Percentiles rank a stretch among this genome's conserved stretches.
Evolutionary conservation across 2,329 filamentous ascomycete genomes (phyloP).

Genomic region (Nigrospora oryzae): DNA sequence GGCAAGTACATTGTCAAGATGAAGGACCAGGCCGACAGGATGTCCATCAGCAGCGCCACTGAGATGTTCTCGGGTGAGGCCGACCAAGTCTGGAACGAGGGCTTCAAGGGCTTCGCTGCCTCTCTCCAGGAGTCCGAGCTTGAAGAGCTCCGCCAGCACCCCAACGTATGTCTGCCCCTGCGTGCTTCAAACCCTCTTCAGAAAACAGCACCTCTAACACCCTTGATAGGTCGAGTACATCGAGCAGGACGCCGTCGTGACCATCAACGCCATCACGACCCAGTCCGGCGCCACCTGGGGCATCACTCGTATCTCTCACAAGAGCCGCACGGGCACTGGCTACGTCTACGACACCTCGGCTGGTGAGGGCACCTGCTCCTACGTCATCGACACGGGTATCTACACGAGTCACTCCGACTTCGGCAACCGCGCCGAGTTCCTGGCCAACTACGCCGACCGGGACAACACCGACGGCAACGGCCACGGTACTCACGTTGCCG

Average conservation of each 20-base stretch:
- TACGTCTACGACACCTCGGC: constrained; percentile 17
- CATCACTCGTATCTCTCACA: constrained; percentile 8
- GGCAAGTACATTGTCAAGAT: constrained; percentile 32
- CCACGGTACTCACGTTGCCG: constrained; percentile 39
- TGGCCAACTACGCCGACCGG: constrained; percentile 24
- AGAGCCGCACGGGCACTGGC: constrained; percentile 1
- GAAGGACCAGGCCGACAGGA: constrained; percentile 19
- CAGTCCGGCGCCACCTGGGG: constrained; percentile 7
- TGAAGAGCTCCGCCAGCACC: constrained; percentile 22
- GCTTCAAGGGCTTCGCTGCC: constrained; percentile 28
- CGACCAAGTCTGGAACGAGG: constrained; percentile 12
- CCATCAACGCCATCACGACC: constrained; percentile 7
- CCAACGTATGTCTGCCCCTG: constrained; percentile 17
- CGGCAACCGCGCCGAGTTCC: constrained; percentile 30
- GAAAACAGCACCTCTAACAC: neutral
- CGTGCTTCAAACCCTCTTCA: neutral
- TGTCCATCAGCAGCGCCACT: constrained; percentile 16
- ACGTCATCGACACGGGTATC: constrained; percentile 38
- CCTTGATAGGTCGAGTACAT: constrained; percentile 9
- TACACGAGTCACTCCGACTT: constrained; percentile 20
- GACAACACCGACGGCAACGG: constrained; percentile 31
- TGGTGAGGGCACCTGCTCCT: constrained; percentile 22
- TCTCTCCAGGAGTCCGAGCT: constrained; percentile 29
- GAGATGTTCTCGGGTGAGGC: constrained; percentile 9
- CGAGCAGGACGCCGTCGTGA: constrained; percentile 12